Conservation (phyloP, 75 land plant genomes). For the Pseudotsuga menziesii region DNA sequence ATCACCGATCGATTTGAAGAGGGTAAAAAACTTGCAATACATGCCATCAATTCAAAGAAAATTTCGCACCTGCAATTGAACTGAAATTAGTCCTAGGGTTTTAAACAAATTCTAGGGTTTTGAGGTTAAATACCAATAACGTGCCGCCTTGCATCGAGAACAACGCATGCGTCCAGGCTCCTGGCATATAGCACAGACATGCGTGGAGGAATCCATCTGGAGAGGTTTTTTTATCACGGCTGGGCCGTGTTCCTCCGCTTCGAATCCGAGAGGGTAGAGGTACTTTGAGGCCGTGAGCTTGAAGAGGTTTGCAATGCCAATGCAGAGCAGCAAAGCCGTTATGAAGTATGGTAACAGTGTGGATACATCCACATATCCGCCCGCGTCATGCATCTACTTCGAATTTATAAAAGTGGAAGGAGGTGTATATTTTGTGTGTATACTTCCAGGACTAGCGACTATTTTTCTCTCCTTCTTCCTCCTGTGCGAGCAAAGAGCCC, state of each 20-base stretch:
- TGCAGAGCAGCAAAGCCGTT: not conserved
- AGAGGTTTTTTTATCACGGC: not conserved
- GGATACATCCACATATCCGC: slow-evolving; percentile 10
- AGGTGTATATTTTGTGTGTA: not conserved
- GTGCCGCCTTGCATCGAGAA: slow-evolving; percentile 65
- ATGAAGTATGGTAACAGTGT: slow-evolving; percentile 5
- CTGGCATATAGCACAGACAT: slow-evolving; percentile 44
- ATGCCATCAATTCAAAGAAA: too few relatives aligned
- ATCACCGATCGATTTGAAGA: too few relatives aligned
- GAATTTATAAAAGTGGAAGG: not conserved
- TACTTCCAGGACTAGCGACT: too few relatives aligned
- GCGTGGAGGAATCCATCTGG: not conserved
- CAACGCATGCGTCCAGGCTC: slow-evolving; percentile 35
- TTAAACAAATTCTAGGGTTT: too few relatives aligned
- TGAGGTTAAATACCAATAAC: slow-evolving; percentile 57
- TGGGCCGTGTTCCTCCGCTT: too few relatives aligned
- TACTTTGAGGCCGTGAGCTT: not conserved
- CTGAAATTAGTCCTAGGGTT: too few relatives aligned
- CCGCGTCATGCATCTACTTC: slow-evolving; percentile 9
- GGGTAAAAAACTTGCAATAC: too few relatives aligned
- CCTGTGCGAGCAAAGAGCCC: too few relatives aligned
- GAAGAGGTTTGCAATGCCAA: not conserved
- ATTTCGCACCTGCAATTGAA: too few relatives aligned
- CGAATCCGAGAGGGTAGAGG: not conserved
- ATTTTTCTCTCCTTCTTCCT: too few relatives aligned